Conservation (phyloP, 208 protist species). For the Kentomonas sorsogonicus region DNA sequence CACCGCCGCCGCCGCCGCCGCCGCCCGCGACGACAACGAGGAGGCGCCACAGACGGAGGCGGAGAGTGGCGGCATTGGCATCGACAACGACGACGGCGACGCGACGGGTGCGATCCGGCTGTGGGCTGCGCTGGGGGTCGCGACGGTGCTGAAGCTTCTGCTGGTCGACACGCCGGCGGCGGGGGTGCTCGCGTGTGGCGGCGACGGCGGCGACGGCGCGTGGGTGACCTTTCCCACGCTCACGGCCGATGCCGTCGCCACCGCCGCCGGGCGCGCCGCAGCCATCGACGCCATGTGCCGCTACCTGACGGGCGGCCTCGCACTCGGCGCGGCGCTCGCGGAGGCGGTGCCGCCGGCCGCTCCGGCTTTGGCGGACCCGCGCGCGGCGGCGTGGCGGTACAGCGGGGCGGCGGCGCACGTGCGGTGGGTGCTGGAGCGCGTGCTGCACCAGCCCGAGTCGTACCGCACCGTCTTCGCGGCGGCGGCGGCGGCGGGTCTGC, state of each 20-base stretch:
- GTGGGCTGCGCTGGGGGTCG: conserved; percentile 49
- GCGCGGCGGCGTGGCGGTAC: background rate
- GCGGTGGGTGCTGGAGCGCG: conserved; percentile 17
- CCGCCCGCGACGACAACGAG: conserved; percentile 1
- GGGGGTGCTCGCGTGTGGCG: background rate
- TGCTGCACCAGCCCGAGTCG: conserved; percentile 48
- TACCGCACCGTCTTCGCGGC: conserved; percentile 33
- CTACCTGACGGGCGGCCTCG: conserved; percentile 27
- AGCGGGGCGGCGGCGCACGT: conserved; percentile 20
- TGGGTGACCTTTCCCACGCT: conserved; percentile 18
- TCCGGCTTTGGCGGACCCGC: background rate
- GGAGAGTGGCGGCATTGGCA: conserved; percentile 4
- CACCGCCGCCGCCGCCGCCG: background rate
- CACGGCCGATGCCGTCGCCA: conserved; percentile 19
- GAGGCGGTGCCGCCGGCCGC: conserved; percentile 14
- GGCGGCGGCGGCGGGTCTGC: conserved; percentile 14
- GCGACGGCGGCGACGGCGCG: background rate
- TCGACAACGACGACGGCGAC: conserved; percentile 8
- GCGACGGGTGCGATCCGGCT: conserved; percentile 19
- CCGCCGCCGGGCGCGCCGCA: conserved; percentile 14
- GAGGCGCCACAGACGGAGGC: background rate
- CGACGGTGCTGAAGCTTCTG: conserved; percentile 57
- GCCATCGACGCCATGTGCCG: conserved; percentile 50
- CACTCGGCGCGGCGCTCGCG: conserved; percentile 3
- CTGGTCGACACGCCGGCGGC: conserved; percentile 22